phyloP scores from a whole-genome alignment of 2,329 filamentous ascomycete genomes.

The Calonectria montana region DNA sequence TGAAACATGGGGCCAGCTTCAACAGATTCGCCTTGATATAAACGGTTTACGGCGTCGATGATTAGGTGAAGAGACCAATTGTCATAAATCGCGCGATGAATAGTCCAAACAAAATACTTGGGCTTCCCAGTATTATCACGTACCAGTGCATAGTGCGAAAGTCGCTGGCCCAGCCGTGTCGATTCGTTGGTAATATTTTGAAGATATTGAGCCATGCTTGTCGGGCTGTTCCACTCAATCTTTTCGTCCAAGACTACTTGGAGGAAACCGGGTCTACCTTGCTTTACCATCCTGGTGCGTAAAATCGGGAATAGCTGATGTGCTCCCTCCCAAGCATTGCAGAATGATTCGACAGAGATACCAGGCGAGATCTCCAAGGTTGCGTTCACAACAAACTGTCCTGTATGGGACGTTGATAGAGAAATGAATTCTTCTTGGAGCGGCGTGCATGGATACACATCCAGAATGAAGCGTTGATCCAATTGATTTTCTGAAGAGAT shows the following conservation, averaged over 20 bases:
- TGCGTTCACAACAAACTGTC: constrained; percentile 29
- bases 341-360: constrained; percentile 15
- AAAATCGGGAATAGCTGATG: constrained; percentile 45
- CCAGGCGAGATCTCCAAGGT: constrained; percentile 22
- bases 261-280: background rate
- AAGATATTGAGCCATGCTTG: background rate
- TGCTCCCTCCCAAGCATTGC: constrained; percentile 28
- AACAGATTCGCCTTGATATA: constrained; percentile 8
- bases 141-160: constrained; percentile 12
- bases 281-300: constrained; percentile 45
- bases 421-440: constrained; percentile 50
- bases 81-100: constrained; percentile 45
- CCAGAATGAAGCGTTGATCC: no score
- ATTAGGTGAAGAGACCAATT: constrained; percentile 39
- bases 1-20: background rate
- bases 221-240: background rate
- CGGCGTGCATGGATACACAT: constrained; percentile 49
- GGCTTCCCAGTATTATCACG: background rate
- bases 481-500: no score
- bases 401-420: constrained; percentile 34
- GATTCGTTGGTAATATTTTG: background rate
- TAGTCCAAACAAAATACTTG: constrained; percentile 36
- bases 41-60: constrained; percentile 18
- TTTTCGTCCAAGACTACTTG: constrained; percentile 17
- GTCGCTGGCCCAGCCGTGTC: constrained; percentile 15